Base-by-base conservation (phyloP, 495 filamentous ascomycete species). In the Aspergillus haitiensis region DNA sequence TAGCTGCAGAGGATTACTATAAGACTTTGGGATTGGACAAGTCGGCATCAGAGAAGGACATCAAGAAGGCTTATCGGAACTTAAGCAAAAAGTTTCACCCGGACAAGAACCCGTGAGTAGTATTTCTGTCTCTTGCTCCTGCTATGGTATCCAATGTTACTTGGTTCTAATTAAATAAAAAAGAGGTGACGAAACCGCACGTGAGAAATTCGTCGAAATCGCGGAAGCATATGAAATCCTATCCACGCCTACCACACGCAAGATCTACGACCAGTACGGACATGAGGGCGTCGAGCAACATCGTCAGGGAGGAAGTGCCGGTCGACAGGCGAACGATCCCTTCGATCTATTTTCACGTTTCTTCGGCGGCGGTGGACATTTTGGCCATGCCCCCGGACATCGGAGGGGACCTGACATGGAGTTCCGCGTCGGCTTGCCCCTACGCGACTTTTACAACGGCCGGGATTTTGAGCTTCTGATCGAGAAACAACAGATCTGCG, bases 261-360 rank as follows among this genome's bases (percentile, higher is more conserved):
- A 88, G 58, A 90, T 98, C 70, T 99, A 99, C 82, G 93, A 99
- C 73, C 89, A 94, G 68, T 90, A 95, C 72, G 94, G 94, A 48
- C 89, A 96, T 66, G 93, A 97, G 52, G 94, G 92, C 7, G 77
- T 97, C 37, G 84, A 91, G 64, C 88, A 94, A 70, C 92, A 93
- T 64, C 83, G 89, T 59, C 84, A 88, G 62, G 87, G 89, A 31
- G 88, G 87, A 53, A 61, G 70, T 7, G 82, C 85, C 5, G 81
- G 81, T 27, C 79, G 81, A 7, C 77, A 81, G 52, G 57, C 62
- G 6, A 87, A 96, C 73, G 93, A 98, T 69, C 94, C 94, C 15
- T 98, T 99, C 76, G 94, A 99, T 70, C 76, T 99, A 27, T 99
- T 99, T 81, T 91, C 87, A 48, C 89, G 92, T 52, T 98, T 99